Conservation (phyloP, 768 basidiomycete species). For the Brasilioporus rufonigricans region DNA sequence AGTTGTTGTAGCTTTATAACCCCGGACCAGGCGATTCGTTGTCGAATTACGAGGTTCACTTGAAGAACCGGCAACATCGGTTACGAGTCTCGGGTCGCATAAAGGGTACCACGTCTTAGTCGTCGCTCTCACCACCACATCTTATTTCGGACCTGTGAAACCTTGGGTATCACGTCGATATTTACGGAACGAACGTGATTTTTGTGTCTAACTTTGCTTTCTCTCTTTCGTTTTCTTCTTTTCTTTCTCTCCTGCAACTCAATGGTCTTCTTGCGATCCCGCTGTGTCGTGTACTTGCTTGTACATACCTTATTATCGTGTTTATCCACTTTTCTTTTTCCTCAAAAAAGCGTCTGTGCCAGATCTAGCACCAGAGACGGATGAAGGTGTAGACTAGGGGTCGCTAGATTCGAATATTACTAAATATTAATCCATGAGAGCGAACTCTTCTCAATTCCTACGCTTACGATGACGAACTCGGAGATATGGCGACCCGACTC, state of each 20-base stretch:
- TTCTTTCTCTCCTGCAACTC: conserved; percentile 10
- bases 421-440: background rate
- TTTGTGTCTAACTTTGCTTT: conserved; percentile 3
- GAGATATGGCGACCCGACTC: conserved; percentile 3
- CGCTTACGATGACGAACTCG: background rate
- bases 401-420: background rate
- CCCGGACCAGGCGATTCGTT: too few relatives aligned
- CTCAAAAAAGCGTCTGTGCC: background rate
- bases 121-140: background rate
- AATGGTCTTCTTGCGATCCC: conserved; percentile 20
- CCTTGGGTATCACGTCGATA: conserved; percentile 9
- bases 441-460: background rate
- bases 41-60: too few relatives aligned
- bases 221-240: background rate
- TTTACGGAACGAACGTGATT: conserved; percentile 15
- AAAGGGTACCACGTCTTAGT: too few relatives aligned
- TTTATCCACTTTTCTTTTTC: conserved; percentile 23
- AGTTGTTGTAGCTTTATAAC: conserved; percentile 66
- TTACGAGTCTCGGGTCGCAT: too few relatives aligned
- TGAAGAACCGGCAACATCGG: too few relatives aligned
- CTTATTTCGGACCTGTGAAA: conserved; percentile 11
- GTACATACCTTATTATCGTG: conserved; percentile 38
- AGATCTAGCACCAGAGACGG: conserved; percentile 4
- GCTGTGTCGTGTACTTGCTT: conserved; percentile 29
- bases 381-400: conserved; percentile 8